Percentiles rank a stretch among this genome's conserved stretches.
Evolutionary conservation across 225 moss, liverwort and hornwort species (phyloP).

Genomic region (Bryoerythrophyllum caledonicum): DNA sequence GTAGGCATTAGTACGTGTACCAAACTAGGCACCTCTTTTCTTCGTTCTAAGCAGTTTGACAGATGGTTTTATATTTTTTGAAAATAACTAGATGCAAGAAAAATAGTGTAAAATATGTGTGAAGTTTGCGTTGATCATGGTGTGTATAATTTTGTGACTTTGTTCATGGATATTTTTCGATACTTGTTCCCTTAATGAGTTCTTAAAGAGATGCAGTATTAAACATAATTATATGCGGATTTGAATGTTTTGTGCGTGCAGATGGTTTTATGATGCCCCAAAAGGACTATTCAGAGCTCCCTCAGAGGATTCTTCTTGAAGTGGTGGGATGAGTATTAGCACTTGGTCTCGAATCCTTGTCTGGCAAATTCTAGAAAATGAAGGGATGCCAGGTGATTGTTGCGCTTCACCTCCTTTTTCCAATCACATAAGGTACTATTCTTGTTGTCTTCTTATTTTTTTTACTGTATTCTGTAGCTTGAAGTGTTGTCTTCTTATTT

Average conservation of each 20-base stretch:
- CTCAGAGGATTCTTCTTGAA: constrained; percentile 4
- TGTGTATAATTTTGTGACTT: background rate
- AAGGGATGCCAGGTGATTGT: background rate
- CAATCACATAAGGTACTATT: background rate
- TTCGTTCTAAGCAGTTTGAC: background rate
- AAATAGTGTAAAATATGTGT: background rate
- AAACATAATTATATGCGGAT: background rate
- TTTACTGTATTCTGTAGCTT: background rate
- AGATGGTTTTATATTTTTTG: background rate
- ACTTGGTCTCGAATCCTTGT: background rate
- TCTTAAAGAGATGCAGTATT: background rate
- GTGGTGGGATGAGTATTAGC: background rate
- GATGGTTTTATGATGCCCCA: constrained; percentile 38
- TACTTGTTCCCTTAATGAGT: background rate
- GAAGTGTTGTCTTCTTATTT: background rate
- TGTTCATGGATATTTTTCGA: background rate
- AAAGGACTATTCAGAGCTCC: constrained; percentile 34
- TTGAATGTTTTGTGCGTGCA: background rate
- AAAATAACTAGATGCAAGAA: background rate
- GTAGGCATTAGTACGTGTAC: background rate
- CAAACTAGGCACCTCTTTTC: background rate
- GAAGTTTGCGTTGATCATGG: background rate
- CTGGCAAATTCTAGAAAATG: background rate
- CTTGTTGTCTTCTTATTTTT: background rate
- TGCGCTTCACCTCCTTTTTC: background rate